These are phyloP conservation scores for Apiotrichum domesticum DNA, from an alignment of 1,284 basidiomycete species.

Conservation along the genomic window DNA sequence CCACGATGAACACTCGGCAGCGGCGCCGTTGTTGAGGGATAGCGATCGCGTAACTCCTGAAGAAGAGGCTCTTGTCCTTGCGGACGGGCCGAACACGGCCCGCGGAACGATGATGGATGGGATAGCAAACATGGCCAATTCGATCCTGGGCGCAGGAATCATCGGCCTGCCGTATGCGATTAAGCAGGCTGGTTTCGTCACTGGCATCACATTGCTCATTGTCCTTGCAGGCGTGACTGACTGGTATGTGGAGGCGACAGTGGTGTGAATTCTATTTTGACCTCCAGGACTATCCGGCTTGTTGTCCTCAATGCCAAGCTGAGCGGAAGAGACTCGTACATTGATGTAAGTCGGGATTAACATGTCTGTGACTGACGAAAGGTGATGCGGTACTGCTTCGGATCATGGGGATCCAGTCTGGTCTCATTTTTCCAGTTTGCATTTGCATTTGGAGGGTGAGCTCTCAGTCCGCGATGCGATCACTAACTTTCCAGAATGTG, in stretches of 20 bases:
- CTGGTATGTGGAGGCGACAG: slow-evolving; percentile 55
- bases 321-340: slow-evolving; percentile 85
- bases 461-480: neutral
- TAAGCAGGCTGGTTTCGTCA: slow-evolving; percentile 85
- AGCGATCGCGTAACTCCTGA: slow-evolving; percentile 14
- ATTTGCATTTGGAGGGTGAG: slow-evolving; percentile 84
- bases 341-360: slow-evolving; percentile 54
- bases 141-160: slow-evolving; percentile 91
- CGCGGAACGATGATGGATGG: slow-evolving; percentile 42
- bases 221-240: slow-evolving; percentile 80
- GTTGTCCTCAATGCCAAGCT: slow-evolving; percentile 95
- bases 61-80: slow-evolving; percentile 22
- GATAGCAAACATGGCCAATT: slow-evolving; percentile 65
- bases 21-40: slow-evolving; percentile 16
- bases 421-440: slow-evolving; percentile 97
- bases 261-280: neutral
- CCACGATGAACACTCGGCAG: slow-evolving; percentile 23
- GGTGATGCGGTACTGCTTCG: slow-evolving; percentile 94
- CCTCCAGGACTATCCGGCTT: slow-evolving; percentile 69
- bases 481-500: slow-evolving; percentile 65
- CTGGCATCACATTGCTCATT: slow-evolving; percentile 73
- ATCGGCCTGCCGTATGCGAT: slow-evolving; percentile 91
- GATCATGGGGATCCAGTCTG: slow-evolving; percentile 74
- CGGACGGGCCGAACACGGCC: slow-evolving; percentile 27
- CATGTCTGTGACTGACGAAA: slow-evolving; percentile 10